phyloP scores from a whole-genome alignment of 768 basidiomycete species.

The Lenzites betulinus region DNA sequence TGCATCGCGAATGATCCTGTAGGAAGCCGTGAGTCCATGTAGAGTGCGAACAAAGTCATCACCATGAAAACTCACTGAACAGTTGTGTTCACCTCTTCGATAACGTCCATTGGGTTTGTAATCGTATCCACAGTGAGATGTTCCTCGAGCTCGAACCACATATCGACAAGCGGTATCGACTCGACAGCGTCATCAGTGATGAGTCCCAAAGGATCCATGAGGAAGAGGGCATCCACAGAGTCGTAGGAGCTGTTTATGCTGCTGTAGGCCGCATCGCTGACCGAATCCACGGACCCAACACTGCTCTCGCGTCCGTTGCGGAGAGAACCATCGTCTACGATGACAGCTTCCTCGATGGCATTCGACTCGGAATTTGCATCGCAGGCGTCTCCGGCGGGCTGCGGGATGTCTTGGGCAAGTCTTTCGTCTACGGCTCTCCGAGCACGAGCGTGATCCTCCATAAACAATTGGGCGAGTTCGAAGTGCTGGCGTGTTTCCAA shows the following conservation, averaged over 20 bases:
- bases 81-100: background rate
- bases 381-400: too few relatives aligned
- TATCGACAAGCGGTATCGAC: slow-evolving; percentile 3
- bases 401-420: too few relatives aligned
- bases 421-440: too few relatives aligned
- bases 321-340: background rate
- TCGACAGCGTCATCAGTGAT: background rate
- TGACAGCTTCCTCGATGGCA: background rate
- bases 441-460: background rate
- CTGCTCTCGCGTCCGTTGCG: background rate
- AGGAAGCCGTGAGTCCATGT: too few relatives aligned
- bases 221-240: background rate
- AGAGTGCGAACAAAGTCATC: too few relatives aligned
- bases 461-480: background rate
- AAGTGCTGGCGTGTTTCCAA: too few relatives aligned
- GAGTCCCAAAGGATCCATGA: background rate
- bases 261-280: background rate
- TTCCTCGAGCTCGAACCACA: slow-evolving; percentile 6
- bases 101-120: background rate
- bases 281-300: too few relatives aligned
- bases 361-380: background rate
- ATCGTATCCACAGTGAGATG: slow-evolving; percentile 8
- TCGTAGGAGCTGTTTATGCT: too few relatives aligned
- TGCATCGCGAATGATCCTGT: too few relatives aligned
- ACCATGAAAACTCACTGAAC: background rate